Evolutionary conservation across 192 early-diverging fungal genomes (phyloP), one percentile per base, ranked within the genome.

Genomic region (Radiomyces spectabilis): DNA sequence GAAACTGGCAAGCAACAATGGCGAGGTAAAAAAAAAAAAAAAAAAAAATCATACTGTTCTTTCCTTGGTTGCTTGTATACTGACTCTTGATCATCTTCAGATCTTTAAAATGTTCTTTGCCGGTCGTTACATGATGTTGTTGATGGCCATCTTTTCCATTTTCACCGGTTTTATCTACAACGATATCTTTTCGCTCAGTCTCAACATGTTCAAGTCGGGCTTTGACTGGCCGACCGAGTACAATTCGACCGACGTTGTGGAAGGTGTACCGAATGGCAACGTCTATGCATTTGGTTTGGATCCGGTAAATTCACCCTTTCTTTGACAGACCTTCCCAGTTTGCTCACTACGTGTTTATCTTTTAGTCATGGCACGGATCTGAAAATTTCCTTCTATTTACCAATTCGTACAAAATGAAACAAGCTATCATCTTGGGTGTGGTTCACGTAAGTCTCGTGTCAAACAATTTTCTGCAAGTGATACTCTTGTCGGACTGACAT

Each of bases 401-500:
- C 47, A 99, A 99, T 76, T 98, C 95, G 44, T 99, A 99, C 82
- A 99, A 99, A 81, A 99, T 99, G 97, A 99, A 99, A 72, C 89
- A 92, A 87, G 88, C 93, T 8, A 85, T 99, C 62, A 80, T 99
- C 45, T 52, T 99, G 19, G 97, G 97, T 59, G 93, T 98, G 22
- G 79, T 96, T 57, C 97, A 98, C 38, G 46, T 48, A 48, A 48
- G 46, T 1, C 21, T 15, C 24, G 15, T n/a, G n/a, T n/a, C n/a
- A n/a, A n/a, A n/a, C n/a, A n/a, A n/a, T n/a, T n/a, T n/a, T n/a
- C n/a, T n/a, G n/a, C n/a, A n/a, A n/a, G n/a, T n/a, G n/a, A n/a
- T n/a, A n/a, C n/a, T n/a, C n/a, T n/a, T n/a, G 26, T 21, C 18
- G 42, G 9, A 12, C n/a, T 44, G 9, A 44, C 7, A 1, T 44